These are phyloP conservation scores for Starmerella stigmatis DNA, from an alignment of 805 yeast species.

Conservation along the genomic window DNA sequence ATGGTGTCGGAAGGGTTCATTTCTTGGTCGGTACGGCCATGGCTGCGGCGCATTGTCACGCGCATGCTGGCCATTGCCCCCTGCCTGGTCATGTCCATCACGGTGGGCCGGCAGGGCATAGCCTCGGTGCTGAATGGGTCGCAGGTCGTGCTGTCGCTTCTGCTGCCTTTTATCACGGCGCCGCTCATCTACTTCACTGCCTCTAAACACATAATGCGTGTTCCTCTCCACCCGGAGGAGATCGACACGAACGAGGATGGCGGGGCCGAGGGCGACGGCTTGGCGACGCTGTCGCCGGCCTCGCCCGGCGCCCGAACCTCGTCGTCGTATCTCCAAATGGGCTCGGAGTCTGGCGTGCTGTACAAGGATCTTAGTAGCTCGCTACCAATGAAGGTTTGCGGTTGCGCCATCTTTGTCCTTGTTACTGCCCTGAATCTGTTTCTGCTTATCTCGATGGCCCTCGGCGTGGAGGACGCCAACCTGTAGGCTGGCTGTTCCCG, in stretches of 20 bases:
- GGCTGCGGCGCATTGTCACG: conserved; percentile 66
- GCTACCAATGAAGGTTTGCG: conserved; percentile 40
- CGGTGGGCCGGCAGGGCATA: conserved; percentile 74
- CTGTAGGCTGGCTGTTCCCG: conserved; percentile 8
- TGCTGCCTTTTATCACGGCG: conserved; percentile 78
- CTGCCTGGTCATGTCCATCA: conserved; percentile 60
- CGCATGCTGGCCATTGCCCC: conserved; percentile 79
- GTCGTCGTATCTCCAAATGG: conserved; percentile 14
- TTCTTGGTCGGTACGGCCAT: conserved; percentile 70
- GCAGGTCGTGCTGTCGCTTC: conserved; percentile 71
- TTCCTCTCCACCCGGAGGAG: conserved; percentile 21
- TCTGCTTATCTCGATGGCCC: conserved; percentile 36
- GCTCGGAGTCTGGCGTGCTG: conserved; percentile 27
- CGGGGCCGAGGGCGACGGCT: background rate
- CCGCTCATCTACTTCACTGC: conserved; percentile 79
- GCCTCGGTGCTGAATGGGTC: conserved; percentile 59
- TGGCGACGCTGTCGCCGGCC: no score
- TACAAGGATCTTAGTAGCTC: conserved; percentile 64
- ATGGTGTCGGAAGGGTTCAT: conserved; percentile 87
- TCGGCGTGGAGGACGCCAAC: conserved; percentile 19
- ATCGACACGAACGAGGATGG: background rate
- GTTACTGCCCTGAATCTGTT: conserved; percentile 64
- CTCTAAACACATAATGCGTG: conserved; percentile 52
- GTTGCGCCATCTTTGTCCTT: conserved; percentile 56
- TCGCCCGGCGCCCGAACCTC: no score